phyloP scores from a whole-genome alignment of 2,329 filamentous ascomycete species.

The Myriangium duriaei region DNA sequence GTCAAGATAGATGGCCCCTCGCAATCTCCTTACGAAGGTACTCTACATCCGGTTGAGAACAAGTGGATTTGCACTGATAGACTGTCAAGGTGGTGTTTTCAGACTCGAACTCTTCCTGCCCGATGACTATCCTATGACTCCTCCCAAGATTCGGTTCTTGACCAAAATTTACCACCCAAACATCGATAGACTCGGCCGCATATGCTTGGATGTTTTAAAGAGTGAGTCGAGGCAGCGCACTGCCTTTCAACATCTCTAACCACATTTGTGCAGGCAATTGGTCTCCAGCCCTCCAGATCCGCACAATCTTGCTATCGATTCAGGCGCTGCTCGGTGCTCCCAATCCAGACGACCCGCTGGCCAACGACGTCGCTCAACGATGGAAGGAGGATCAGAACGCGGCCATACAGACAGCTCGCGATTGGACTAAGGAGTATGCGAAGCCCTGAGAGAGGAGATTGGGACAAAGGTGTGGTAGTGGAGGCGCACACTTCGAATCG shows the following conservation, averaged over 20 bases:
- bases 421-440: slow-evolving; percentile 83
- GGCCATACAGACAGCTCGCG: slow-evolving; percentile 80
- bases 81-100: slow-evolving; percentile 62
- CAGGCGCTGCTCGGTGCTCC: slow-evolving; percentile 91
- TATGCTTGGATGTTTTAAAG: slow-evolving; percentile 94
- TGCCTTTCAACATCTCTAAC: neutral
- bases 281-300: slow-evolving; percentile 94
- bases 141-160: slow-evolving; percentile 93
- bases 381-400: slow-evolving; percentile 96
- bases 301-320: slow-evolving; percentile 96
- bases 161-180: slow-evolving; percentile 99
- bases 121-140: slow-evolving; percentile 98
- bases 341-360: slow-evolving; percentile 96
- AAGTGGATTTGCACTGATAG: slow-evolving; percentile 7
- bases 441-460: slow-evolving; percentile 27
- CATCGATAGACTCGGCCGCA: slow-evolving; percentile 92
- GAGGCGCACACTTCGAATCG: neutral
- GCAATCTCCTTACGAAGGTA: slow-evolving; percentile 91
- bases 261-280: slow-evolving; percentile 64
- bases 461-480: no score
- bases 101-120: slow-evolving; percentile 95
- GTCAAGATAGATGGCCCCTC: slow-evolving; percentile 89
- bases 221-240: slow-evolving; percentile 40
- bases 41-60: slow-evolving; percentile 13
- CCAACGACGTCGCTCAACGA: slow-evolving; percentile 90